phyloP scores from a whole-genome alignment of 73 alveolate genomes.

The Diophrys sp. region DNA sequence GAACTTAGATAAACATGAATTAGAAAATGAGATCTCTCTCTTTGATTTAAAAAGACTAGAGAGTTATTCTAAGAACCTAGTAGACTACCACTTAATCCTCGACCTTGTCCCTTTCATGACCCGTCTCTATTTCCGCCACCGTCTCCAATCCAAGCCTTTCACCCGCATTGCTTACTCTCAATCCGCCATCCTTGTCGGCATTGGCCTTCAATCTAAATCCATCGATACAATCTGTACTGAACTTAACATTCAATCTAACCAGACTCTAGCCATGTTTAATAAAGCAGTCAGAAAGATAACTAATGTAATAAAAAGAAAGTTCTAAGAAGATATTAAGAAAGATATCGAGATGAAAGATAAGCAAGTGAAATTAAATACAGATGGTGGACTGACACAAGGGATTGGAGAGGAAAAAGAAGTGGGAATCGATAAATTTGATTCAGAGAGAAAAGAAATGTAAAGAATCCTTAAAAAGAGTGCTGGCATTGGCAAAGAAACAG shows the following conservation, averaged over 20 bases:
- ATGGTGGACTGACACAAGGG: no score
- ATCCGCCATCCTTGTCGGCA: conserved; percentile 87
- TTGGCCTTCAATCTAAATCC: conserved; percentile 86
- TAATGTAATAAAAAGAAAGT: conserved; percentile 53
- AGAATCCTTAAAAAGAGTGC: no score
- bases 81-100: conserved; percentile 92
- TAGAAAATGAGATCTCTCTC: conserved; percentile 66
- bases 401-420: no score
- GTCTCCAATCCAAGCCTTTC: not conserved
- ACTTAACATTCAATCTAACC: conserved; percentile 71
- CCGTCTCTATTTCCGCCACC: conserved; percentile 60
- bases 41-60: conserved; percentile 93
- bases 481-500: no score
- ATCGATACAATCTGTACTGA: conserved; percentile 79
- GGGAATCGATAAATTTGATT: no score
- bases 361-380: no score
- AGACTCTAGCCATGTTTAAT: conserved; percentile 88
- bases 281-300: conserved; percentile 82
- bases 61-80: conserved; percentile 90
- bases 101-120: conserved; percentile 93
- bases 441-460: no score
- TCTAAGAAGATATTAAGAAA: conserved; percentile 45
- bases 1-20: conserved; percentile 55
- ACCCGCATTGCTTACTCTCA: conserved; percentile 78
- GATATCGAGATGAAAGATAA: conserved; percentile 36